A percentile compares a stretch with the other conserved stretches of the same genome.
phyloP scores from a whole-genome alignment of 202 grass and related monocot species.

The Thinopyrum obtusiflorum region DNA sequence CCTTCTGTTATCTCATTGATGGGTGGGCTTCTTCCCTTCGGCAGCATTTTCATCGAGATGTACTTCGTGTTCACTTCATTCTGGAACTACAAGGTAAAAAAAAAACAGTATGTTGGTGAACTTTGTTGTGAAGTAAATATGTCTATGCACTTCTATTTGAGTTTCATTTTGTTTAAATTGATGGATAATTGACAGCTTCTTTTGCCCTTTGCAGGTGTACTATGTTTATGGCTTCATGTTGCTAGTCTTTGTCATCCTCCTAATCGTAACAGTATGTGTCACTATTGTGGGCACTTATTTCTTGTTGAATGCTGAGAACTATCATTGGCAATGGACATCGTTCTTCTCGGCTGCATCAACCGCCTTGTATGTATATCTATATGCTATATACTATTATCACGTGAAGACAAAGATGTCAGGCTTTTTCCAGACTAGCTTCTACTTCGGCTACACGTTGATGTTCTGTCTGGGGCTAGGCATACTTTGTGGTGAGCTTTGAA shows the following conservation, averaged over 20 bases:
- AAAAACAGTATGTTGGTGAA: conserved; percentile 5
- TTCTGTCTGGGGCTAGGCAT: conserved; percentile 84
- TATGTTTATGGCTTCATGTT: conserved; percentile 97
- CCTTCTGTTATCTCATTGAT: conserved; percentile 75
- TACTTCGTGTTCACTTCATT: conserved; percentile 97
- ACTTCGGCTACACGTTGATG: conserved; percentile 93
- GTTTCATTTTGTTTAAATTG: conserved; percentile 4
- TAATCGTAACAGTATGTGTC: conserved; percentile 84
- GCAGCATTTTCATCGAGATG: conserved; percentile 99
- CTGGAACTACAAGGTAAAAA: conserved; percentile 96
- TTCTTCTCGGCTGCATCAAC: conserved; percentile 94
- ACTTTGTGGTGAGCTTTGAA: conserved; percentile 69
- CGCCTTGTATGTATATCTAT: conserved; percentile 79
- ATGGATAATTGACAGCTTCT: not conserved
- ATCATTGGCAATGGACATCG: conserved; percentile 93
- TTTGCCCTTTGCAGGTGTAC: conserved; percentile 57
- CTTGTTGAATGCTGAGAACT: conserved; percentile 87
- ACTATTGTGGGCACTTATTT: conserved; percentile 96
- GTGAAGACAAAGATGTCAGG: conserved; percentile 96
- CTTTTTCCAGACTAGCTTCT: conserved; percentile 96
- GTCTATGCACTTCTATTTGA: not conserved
- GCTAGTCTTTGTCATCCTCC: conserved; percentile 85
- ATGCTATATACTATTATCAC: conserved; percentile 85
- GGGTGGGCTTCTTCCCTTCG: conserved; percentile 86
- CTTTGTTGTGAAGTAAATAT: not conserved